Base-by-base conservation (phyloP, 306 rosid genomes). In the Pyrus communis region DNA sequence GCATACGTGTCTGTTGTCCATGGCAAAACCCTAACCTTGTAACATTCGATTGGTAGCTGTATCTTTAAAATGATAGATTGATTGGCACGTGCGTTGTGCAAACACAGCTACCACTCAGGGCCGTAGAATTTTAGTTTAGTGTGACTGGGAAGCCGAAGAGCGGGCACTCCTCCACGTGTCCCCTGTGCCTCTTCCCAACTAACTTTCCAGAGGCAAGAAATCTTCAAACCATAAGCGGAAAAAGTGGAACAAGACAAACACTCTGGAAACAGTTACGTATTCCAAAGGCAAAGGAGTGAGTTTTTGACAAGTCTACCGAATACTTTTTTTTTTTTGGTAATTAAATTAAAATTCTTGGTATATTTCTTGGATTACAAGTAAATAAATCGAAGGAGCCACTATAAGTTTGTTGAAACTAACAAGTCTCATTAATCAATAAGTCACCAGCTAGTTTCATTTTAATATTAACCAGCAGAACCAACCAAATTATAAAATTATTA, bases 51-150 rank as follows among this genome's bases (percentile, higher is more conserved):
- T 15, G 19, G 54, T 15, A 49, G 54, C 54, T 15, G 54, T 49
- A 15, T 15, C 54, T 15, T 4, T 15, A 49, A 49, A 49, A 49
- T 49, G 54, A 49, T 4, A 19, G 27, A 70, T n/a, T 42, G 42
- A 52, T 12, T 28, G 69, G 78, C 81, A 76, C 63, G 81, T 52
- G 84, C 49, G 52, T 2, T 15, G 45, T 19, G 31, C 27, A 31
- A 27, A 11, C 61, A 10, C 82, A 78, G n/a, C 85, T 4, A 74
- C 82, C 85, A 54, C 82, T 82, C 82, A 27, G 51, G 42, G 17
- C 60, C 40, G 33, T 9, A 66, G 73, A 78, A 82, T 73, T 73
- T 22, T 42, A 74, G 63, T 52, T 70, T 70, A 35, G 25, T 1
- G 71, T n/a, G 31, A 43, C 14, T 40, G 71, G 75, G 68, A n/a